phyloP scores from a whole-genome alignment of 257 asterid species.

The Capsicum baccatum region DNA sequence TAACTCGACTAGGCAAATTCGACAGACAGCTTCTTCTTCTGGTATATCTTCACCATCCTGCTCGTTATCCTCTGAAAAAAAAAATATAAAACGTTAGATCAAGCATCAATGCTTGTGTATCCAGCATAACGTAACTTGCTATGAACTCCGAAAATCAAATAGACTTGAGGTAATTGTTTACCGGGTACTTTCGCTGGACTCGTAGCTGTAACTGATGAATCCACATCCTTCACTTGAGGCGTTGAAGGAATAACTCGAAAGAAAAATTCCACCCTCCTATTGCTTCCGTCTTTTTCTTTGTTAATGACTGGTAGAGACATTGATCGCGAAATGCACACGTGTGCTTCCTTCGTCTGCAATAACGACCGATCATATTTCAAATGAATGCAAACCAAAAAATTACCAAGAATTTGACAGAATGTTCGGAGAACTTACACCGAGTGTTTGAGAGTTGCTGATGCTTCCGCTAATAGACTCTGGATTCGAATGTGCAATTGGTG shows the following conservation, averaged over 20 bases:
- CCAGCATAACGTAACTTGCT: constrained; percentile 10
- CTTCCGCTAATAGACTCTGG: constrained; percentile 52
- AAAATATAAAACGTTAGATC: constrained; percentile 25
- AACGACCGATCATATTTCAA: constrained; percentile 25
- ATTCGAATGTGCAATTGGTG: constrained; percentile 50
- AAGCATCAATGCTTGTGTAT: neutral
- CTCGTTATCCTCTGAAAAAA: constrained; percentile 55
- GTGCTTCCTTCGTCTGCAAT: constrained; percentile 56
- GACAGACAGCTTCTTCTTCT: constrained; percentile 89
- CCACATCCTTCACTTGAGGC: constrained; percentile 59
- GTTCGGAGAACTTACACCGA: constrained; percentile 49
- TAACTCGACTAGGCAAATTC: constrained; percentile 84
- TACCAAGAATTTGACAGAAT: neutral
- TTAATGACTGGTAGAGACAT: constrained; percentile 71
- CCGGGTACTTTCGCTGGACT: constrained; percentile 53
- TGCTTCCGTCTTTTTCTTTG: constrained; percentile 53
- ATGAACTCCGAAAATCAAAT: neutral
- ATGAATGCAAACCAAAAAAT: neutral
- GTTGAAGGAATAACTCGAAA: constrained; percentile 85
- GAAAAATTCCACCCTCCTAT: constrained; percentile 60
- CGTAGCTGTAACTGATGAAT: constrained; percentile 35
- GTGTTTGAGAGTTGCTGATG: constrained; percentile 41
- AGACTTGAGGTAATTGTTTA: constrained; percentile 33
- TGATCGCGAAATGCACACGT: constrained; percentile 60
- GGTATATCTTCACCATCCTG: constrained; percentile 76